Percentiles rank a stretch among this genome's conserved stretches.
Evolutionary conservation across 2,329 filamentous ascomycete genomes (phyloP).

Genomic region (Clonostachys rosea): DNA sequence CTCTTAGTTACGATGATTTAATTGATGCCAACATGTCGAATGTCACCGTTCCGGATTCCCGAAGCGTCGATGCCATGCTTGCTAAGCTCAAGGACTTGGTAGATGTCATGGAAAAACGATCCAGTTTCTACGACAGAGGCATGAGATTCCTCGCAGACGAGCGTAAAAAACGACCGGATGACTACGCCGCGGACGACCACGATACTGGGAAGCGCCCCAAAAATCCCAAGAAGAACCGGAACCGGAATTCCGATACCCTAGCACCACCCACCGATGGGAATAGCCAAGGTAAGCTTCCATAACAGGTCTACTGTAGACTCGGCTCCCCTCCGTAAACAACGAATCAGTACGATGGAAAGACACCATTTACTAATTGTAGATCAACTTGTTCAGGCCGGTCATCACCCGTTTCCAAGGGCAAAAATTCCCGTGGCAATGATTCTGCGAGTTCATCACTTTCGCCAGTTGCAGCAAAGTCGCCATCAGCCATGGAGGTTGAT

Average conservation of each 20-base stretch:
- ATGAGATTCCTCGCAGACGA: constrained; percentile 66
- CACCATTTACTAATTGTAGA: too few relatives aligned
- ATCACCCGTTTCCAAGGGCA: constrained; percentile 49
- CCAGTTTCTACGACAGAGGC: constrained; percentile 64
- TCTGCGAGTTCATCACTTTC: constrained; percentile 58
- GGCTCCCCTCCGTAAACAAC: too few relatives aligned
- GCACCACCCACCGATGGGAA: constrained; percentile 45
- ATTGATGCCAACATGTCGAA: constrained; percentile 57
- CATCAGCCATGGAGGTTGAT: constrained; percentile 55
- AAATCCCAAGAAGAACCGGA: constrained; percentile 61
- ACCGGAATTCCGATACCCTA: constrained; percentile 59
- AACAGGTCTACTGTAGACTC: background rate
- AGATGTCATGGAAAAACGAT: constrained; percentile 63
- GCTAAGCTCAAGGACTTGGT: constrained; percentile 59
- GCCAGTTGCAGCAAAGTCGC: constrained; percentile 44
- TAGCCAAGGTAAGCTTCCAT: constrained; percentile 17
- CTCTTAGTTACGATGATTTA: constrained; percentile 62
- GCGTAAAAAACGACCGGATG: constrained; percentile 58
- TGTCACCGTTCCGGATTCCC: constrained; percentile 58
- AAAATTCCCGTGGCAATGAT: constrained; percentile 45
- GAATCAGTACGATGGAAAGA: too few relatives aligned
- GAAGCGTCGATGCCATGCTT: constrained; percentile 58
- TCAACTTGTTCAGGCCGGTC: constrained; percentile 38
- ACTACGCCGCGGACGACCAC: constrained; percentile 39
- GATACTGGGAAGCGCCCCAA: constrained; percentile 56